Base-by-base conservation (phyloP, 305 asterid genomes). In the Euphrasia arctica region DNA sequence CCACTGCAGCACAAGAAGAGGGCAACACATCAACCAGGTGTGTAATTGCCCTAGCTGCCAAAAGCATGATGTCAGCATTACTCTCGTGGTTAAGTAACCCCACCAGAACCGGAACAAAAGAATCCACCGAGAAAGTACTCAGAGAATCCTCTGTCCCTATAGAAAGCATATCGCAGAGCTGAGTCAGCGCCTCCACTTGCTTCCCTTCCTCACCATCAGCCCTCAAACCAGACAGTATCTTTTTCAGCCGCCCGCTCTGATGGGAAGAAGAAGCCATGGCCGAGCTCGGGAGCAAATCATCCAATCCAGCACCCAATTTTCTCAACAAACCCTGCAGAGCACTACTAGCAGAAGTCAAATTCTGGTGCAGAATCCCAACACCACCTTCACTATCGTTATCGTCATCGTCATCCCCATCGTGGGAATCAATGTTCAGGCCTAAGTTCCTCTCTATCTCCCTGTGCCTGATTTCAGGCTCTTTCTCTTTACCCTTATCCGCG, bases 171-270 rank as follows among this genome's bases (percentile, higher is more conserved):
- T 94, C 96, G 43, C 99, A 94, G 12, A 94, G 87, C 85, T 94
- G 99, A 0, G 95, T 85, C 61, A 94, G 69, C 5, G 97, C 99
- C 81, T 94, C 99, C 2, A 94, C 90, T 74, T 94, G 99, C 83
- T 64, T 91, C 59, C 98, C 97, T 78, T 94, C 99, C 84, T 94
- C 99, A 0, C 99, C 98, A 64, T 94, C 99, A 12, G 99, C 95
- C 76, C 97, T 76, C 85, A 94, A 72, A 12, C 98, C 97, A 0
- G 98, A 75, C 74, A 94, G 70, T 48, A 94, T 91, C 98, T 91
- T 91, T 86, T 94, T 94, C 68, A 86, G 75, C 58, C 92, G 78
- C 60, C 97, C 94, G 57, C 82, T 93, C 67, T 88, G 97, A 47
- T 93, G 97, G 9, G 99, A 88, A 5, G 93, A 77, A 3, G 97